A percentile compares a stretch with the other conserved stretches of the same genome.
These are phyloP conservation scores for Gleditsia sinensis DNA, from an alignment of 306 rosid species.

Conservation along the genomic window DNA sequence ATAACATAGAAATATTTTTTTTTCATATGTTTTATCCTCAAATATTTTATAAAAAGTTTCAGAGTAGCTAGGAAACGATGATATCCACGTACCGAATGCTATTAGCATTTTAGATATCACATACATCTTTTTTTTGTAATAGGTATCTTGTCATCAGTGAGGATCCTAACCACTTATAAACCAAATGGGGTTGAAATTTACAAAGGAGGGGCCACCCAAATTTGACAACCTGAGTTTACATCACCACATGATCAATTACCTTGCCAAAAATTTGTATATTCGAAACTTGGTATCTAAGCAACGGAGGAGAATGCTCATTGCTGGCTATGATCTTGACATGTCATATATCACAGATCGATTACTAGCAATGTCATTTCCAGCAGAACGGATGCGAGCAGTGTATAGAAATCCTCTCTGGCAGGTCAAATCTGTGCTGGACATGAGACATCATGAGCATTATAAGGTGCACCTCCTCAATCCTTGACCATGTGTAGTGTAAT, in stretches of 20 bases:
- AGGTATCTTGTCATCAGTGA: constrained; percentile 42
- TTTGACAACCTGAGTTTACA: constrained; percentile 47
- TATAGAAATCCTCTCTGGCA: constrained; percentile 98
- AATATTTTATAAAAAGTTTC: too few relatives aligned
- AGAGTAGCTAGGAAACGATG: too few relatives aligned
- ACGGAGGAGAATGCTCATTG: constrained; percentile 87
- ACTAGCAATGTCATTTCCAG: constrained; percentile 95
- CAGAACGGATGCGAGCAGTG: constrained; percentile 89
- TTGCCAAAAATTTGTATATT: constrained; percentile 64
- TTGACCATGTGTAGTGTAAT: constrained; percentile 7
- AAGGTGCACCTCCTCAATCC: constrained; percentile 58
- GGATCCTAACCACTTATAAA: constrained; percentile 37
- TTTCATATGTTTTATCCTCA: too few relatives aligned
- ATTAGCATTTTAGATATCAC: constrained; percentile 15
- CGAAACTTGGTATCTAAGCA: constrained; percentile 91
- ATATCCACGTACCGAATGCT: too few relatives aligned
- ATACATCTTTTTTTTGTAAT: constrained; percentile 11
- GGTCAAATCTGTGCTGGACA: constrained; percentile 90
- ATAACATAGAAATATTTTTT: too few relatives aligned
- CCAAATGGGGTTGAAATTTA: constrained; percentile 69
- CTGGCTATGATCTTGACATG: constrained; percentile 99
- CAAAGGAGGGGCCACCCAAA: constrained; percentile 58
- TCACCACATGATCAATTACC: constrained; percentile 63
- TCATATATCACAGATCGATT: constrained; percentile 82
- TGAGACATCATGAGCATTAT: constrained; percentile 78